phyloP scores from a whole-genome alignment of 2,329 filamentous ascomycete species.

The Rhytidhysteron rufulum region DNA sequence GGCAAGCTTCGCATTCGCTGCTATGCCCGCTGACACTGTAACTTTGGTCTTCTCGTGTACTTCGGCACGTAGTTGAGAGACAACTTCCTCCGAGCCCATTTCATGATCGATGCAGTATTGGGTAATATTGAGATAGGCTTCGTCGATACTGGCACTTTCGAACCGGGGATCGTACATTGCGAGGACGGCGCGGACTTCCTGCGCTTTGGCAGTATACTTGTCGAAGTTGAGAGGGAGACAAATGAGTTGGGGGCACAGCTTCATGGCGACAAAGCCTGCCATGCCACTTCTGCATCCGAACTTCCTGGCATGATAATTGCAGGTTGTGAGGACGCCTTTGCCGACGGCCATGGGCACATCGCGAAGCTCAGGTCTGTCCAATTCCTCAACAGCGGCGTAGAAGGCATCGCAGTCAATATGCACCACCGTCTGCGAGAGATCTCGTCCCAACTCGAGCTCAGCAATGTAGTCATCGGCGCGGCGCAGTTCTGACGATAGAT shows the following conservation, averaged over 20 bases:
- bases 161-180: constrained; percentile 86
- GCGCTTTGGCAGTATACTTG: constrained; percentile 87
- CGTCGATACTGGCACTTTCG: constrained; percentile 91
- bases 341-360: constrained; percentile 90
- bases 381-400: constrained; percentile 86
- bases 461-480: constrained; percentile 77
- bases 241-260: constrained; percentile 82
- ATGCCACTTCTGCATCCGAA: constrained; percentile 92
- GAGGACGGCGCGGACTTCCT: constrained; percentile 78
- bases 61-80: constrained; percentile 72
- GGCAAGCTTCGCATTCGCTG: constrained; percentile 85
- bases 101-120: constrained; percentile 68
- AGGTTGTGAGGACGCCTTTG: constrained; percentile 64
- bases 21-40: constrained; percentile 91
- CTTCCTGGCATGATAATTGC: constrained; percentile 85
- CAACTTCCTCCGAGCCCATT: constrained; percentile 67
- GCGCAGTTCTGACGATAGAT: constrained; percentile 68
- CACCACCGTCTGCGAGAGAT: constrained; percentile 79
- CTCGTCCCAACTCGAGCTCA: constrained; percentile 72
- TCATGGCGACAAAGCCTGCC: constrained; percentile 93
- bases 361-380: constrained; percentile 73
- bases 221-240: constrained; percentile 80
- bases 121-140: constrained; percentile 94
- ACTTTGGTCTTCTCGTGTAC: constrained; percentile 73
- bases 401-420: constrained; percentile 98